Evolutionary conservation across 768 basidiomycete species (phyloP).

Genomic region (Suillus lakei): DNA sequence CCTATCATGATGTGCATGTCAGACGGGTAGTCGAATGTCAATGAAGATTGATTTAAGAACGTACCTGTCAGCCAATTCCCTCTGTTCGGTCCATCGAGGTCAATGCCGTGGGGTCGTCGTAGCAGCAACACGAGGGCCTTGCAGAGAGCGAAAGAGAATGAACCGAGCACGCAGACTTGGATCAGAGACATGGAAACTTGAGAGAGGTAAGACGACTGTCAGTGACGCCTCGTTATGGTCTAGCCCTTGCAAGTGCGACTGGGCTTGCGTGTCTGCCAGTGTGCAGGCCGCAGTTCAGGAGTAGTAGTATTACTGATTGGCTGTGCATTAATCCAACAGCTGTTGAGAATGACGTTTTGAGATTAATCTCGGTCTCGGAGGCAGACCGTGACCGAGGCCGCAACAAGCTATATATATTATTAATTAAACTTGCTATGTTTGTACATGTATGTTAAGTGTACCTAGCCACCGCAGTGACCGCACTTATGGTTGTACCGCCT

Average conservation of each 20-base stretch:
- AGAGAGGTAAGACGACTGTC: background rate
- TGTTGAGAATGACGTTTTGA: too few relatives aligned
- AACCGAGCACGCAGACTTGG: background rate
- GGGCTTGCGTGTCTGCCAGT: background rate
- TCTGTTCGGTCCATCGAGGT: background rate
- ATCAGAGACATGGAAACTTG: background rate
- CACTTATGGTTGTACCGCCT: too few relatives aligned
- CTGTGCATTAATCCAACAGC: background rate
- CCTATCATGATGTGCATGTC: constrained; percentile 32
- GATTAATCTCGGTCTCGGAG: too few relatives aligned
- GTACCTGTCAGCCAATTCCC: constrained; percentile 2
- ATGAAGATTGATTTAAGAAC: background rate
- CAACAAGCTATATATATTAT: too few relatives aligned
- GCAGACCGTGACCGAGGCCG: too few relatives aligned
- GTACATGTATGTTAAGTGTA: too few relatives aligned
- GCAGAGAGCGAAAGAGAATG: background rate
- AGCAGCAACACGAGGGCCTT: background rate
- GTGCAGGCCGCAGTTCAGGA: background rate
- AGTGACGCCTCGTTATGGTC: background rate
- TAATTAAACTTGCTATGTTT: too few relatives aligned
- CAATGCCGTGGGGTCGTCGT: background rate
- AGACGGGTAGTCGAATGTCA: background rate
- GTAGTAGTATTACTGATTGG: background rate
- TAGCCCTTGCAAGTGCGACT: background rate
- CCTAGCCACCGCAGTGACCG: too few relatives aligned